A percentile compares a stretch with the other conserved stretches of the same genome.
Evolutionary conservation across 129 eudicot species (phyloP).

Genomic region (Mikania micrantha): DNA sequence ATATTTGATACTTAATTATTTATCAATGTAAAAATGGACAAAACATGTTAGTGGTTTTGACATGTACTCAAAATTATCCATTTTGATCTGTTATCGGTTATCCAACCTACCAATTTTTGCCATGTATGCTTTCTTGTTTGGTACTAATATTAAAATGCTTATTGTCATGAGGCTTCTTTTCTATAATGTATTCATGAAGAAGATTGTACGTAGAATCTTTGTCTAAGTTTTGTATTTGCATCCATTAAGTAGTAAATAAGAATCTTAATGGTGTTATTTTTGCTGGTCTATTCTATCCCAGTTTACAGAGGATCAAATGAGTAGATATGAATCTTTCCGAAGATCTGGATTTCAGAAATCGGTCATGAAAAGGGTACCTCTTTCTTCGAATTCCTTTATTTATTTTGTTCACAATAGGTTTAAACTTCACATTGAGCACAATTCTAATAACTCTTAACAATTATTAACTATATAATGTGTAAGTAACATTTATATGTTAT

Average conservation of each 20-base stretch:
- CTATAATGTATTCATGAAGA: not conserved
- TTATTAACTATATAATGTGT: not conserved
- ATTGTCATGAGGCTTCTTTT: not conserved
- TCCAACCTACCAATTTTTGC: not conserved
- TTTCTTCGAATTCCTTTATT: not conserved
- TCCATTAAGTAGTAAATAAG: not conserved
- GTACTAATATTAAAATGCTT: not conserved
- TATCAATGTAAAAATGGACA: not conserved
- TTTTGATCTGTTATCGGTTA: not conserved
- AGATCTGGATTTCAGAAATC: constrained; percentile 97
- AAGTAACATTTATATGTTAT: not conserved
- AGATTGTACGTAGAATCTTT: not conserved
- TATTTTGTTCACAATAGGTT: not conserved
- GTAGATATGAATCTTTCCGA: constrained; percentile 87
- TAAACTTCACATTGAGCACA: not conserved
- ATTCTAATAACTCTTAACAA: not conserved
- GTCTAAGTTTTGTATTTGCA: not conserved
- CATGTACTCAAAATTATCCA: not conserved
- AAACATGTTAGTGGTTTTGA: not conserved
- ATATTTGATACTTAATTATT: not conserved
- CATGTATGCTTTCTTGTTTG: not conserved
- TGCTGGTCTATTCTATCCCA: constrained; percentile 74
- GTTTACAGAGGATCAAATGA: constrained; percentile 88
- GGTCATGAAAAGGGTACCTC: constrained; percentile 83
- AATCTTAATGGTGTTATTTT: not conserved